Conservation (phyloP, 2,329 filamentous ascomycete species). For the Corinectria fuckeliana region DNA sequence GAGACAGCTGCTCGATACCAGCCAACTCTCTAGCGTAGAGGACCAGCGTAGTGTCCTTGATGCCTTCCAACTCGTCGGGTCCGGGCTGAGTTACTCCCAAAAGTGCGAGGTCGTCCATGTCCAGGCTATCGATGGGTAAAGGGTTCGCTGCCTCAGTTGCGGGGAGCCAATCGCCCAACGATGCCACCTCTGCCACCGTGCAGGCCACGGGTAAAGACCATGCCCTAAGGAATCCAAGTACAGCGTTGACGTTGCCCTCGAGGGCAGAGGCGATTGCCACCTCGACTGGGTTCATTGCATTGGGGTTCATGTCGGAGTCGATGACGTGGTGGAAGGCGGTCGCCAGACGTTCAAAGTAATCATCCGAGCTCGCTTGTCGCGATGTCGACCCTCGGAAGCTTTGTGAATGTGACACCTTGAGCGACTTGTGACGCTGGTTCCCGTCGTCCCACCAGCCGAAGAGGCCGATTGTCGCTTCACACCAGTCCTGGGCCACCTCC, state of each 20-base stretch:
- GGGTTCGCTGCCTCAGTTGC: slow-evolving; percentile 47
- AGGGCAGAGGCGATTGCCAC: slow-evolving; percentile 83
- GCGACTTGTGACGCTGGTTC: slow-evolving; percentile 54
- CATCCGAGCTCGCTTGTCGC: slow-evolving; percentile 62
- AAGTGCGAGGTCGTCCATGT: slow-evolving; percentile 84
- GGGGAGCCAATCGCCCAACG: slow-evolving; percentile 83
- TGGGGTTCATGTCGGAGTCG: slow-evolving; percentile 75
- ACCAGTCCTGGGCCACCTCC: slow-evolving; percentile 84
- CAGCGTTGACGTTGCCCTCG: slow-evolving; percentile 80
- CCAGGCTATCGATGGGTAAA: slow-evolving; percentile 69
- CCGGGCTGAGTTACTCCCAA: slow-evolving; percentile 70
- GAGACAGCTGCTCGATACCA: slow-evolving; percentile 57
- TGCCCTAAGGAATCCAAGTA: slow-evolving; percentile 73
- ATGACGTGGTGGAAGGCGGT: slow-evolving; percentile 74
- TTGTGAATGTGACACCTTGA: slow-evolving; percentile 50
- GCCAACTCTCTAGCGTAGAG: slow-evolving; percentile 76
- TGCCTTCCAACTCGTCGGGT: slow-evolving; percentile 66
- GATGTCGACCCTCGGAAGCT: slow-evolving; percentile 42
- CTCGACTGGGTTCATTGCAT: slow-evolving; percentile 77
- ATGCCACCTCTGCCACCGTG: slow-evolving; percentile 82
- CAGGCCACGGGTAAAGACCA: slow-evolving; percentile 84
- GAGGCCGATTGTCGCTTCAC: slow-evolving; percentile 83
- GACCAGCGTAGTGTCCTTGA: slow-evolving; percentile 80
- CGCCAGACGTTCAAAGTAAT: slow-evolving; percentile 77
- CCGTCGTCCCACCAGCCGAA: slow-evolving; percentile 92